phyloP scores from a whole-genome alignment of 305 asterid species.

The Withania somnifera region DNA sequence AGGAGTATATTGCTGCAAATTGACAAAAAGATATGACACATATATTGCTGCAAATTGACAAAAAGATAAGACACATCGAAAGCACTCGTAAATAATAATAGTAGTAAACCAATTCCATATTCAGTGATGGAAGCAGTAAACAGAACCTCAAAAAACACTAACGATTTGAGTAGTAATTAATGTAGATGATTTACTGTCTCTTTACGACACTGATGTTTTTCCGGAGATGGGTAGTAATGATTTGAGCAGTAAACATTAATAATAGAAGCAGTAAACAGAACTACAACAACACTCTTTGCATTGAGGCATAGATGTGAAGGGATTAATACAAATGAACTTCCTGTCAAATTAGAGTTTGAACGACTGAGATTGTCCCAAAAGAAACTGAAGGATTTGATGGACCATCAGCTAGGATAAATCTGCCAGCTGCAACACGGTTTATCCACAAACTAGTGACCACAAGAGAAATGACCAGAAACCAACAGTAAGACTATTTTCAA shows the following conservation, averaged over 20 bases:
- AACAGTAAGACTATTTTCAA: neutral
- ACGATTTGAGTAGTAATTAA: slow-evolving; percentile 50
- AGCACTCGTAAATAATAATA: slow-evolving; percentile 12
- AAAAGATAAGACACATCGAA: neutral
- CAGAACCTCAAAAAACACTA: slow-evolving; percentile 56
- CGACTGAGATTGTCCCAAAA: slow-evolving; percentile 69
- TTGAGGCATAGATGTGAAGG: slow-evolving; percentile 64
- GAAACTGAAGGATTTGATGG: slow-evolving; percentile 56
- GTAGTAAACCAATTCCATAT: slow-evolving; percentile 45
- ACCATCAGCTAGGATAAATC: slow-evolving; percentile 70
- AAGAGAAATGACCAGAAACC: neutral
- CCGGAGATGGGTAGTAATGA: slow-evolving; percentile 50
- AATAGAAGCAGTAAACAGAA: too few species aligned
- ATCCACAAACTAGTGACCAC: slow-evolving; percentile 12
- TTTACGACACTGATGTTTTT: slow-evolving; percentile 56
- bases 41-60: neutral
- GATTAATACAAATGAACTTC: slow-evolving; percentile 66
- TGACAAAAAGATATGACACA: slow-evolving; percentile 1
- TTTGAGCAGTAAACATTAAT: too few species aligned
- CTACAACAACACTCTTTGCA: slow-evolving; percentile 59
- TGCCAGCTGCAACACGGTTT: slow-evolving; percentile 78
- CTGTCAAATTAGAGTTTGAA: slow-evolving; percentile 71
- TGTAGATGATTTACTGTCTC: slow-evolving; percentile 50
- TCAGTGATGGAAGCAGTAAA: slow-evolving; percentile 61
- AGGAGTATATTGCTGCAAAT: slow-evolving; percentile 50